Conservation (phyloP, 495 filamentous ascomycete genomes). For the Niebla homalea region DNA sequence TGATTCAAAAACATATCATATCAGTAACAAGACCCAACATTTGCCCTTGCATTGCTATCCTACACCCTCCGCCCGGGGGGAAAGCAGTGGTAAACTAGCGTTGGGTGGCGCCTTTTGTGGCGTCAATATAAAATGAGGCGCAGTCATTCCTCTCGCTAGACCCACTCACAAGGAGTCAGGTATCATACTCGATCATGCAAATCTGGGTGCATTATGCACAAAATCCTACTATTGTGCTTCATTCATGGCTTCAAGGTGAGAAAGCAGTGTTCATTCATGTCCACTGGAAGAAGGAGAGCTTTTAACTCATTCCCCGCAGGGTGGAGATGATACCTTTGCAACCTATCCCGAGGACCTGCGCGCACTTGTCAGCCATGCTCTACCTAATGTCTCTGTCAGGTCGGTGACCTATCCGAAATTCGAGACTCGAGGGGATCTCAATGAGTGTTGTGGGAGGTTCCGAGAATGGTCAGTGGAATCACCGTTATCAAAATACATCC, state of each 20-base stretch:
- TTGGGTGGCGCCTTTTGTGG: too few relatives aligned
- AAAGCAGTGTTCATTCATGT: neutral
- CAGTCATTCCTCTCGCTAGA: too few relatives aligned
- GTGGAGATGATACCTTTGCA: slow-evolving; percentile 78
- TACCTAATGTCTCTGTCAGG: slow-evolving; percentile 60
- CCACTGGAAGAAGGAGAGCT: neutral
- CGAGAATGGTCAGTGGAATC: slow-evolving; percentile 57
- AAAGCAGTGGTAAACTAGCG: too few relatives aligned
- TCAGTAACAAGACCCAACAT: too few relatives aligned
- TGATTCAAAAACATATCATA: too few relatives aligned
- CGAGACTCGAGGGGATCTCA: slow-evolving; percentile 79
- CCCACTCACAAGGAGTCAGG: neutral
- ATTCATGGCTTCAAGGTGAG: slow-evolving; percentile 95
- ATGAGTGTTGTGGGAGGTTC: slow-evolving; percentile 65
- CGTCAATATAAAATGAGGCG: too few relatives aligned
- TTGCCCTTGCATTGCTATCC: too few relatives aligned
- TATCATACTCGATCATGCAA: neutral
- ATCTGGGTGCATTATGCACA: slow-evolving; percentile 51
- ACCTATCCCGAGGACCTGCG: slow-evolving; percentile 64
- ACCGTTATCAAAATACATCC: neutral
- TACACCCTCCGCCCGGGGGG: too few relatives aligned
- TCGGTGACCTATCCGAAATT: slow-evolving; percentile 76
- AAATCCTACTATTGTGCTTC: slow-evolving; percentile 80
- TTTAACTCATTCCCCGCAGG: slow-evolving; percentile 35
- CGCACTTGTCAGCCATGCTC: slow-evolving; percentile 49